Conservation (phyloP, 495 filamentous ascomycete species). For the Penicillium lividum region DNA sequence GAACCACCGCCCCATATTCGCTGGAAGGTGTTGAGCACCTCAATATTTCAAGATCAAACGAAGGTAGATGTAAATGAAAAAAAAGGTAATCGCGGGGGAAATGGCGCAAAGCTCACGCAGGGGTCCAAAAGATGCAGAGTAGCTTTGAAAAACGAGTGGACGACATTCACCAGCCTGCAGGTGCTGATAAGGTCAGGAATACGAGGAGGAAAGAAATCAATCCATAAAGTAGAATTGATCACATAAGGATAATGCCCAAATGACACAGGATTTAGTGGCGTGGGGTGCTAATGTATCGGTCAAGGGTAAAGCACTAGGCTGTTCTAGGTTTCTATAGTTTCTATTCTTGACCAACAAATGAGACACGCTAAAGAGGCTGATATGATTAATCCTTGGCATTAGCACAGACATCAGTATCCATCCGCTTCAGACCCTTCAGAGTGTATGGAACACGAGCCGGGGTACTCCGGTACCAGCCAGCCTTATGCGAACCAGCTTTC, state of each 20-base stretch:
- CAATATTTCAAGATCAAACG: neutral
- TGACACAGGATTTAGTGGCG: conserved; percentile 12
- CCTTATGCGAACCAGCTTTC: neutral
- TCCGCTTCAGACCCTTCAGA: neutral
- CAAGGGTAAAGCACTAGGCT: conserved; percentile 7
- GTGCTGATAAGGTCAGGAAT: neutral
- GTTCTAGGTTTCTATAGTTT: neutral
- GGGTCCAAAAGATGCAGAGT: neutral
- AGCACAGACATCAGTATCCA: conserved; percentile 7
- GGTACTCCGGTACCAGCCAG: conserved; percentile 1
- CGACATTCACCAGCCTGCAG: conserved; percentile 4
- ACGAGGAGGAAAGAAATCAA: conserved; percentile 11
- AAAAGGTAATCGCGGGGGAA: neutral
- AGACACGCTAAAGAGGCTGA: conserved; percentile 17
- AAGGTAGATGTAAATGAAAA: neutral
- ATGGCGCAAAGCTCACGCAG: neutral
- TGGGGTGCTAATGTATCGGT: conserved; percentile 1
- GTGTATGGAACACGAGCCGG: neutral
- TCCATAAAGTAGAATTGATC: conserved; percentile 11
- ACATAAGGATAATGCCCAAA: conserved; percentile 12
- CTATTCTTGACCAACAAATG: conserved; percentile 7
- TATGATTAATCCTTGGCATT: conserved; percentile 10
- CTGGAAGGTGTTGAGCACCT: neutral
- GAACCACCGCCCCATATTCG: conserved; percentile 9
- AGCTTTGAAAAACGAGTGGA: conserved; percentile 21